Conservation (phyloP, 129 eudicot species). For the Flaveria sonorensis region DNA sequence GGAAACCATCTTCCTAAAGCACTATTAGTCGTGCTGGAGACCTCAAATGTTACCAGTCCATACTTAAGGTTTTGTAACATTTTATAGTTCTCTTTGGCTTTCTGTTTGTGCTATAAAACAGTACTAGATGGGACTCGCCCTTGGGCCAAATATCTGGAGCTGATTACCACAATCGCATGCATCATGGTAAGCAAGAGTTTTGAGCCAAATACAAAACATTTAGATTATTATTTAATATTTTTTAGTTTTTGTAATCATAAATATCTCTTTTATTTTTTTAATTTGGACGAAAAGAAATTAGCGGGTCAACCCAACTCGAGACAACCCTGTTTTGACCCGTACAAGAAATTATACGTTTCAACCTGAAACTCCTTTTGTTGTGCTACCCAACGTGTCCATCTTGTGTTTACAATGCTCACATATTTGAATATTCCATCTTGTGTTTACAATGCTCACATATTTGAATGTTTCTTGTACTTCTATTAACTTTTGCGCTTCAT, state of each 20-base stretch:
- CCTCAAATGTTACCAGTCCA: conserved; percentile 11
- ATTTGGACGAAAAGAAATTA: neutral
- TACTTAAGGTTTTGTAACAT: conserved; percentile 16
- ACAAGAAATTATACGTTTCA: neutral
- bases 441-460: conserved; percentile 2
- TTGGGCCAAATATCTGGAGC: conserved; percentile 68
- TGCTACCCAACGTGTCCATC: neutral
- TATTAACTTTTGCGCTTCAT: neutral
- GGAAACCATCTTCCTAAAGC: conserved; percentile 18
- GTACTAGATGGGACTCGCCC: conserved; percentile 84
- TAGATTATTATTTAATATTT: conserved; percentile 3
- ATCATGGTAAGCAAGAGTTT: conserved; percentile 60
- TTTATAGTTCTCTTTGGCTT: conserved; percentile 23
- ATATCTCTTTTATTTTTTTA: neutral
- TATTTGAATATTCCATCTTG: too few species aligned
- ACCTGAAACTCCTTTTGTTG: neutral
- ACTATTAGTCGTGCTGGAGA: conserved; percentile 17
- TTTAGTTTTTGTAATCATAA: neutral
- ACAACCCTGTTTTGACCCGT: neutral
- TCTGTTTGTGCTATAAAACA: conserved; percentile 26
- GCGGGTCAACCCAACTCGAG: neutral
- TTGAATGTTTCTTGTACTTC: neutral
- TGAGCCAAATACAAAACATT: neutral
- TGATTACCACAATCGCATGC: conserved; percentile 58
- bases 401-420: neutral